Base-by-base conservation (phyloP, 176 grass and related monocot genomes). In the Triticum monococcum region DNA sequence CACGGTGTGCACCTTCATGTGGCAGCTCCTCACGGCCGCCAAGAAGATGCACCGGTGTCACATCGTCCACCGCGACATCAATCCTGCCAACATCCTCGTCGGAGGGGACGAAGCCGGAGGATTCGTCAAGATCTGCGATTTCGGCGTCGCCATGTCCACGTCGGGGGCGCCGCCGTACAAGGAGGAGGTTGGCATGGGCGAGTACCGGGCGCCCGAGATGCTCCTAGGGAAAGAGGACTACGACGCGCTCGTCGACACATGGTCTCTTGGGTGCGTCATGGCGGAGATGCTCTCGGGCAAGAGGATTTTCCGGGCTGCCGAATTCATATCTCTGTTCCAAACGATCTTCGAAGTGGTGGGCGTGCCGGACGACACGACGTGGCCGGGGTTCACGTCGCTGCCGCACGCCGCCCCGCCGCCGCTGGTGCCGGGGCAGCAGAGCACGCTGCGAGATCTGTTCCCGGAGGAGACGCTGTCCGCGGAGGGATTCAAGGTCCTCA, bases 401-500 rank as follows among this genome's bases (percentile, higher is more conserved):
- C 41, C 41, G 10, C 41, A 45, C 11, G 11, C 41, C 11, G 41
- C 41, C 11, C 41, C 41, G 41, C 10, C 22, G 69, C 20, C 22
- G 32, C 32, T 16, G n/a, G 17, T 37, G 32, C 20, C 38, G 24
- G 3, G 33, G 0, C 9, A 71, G 18, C 33, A 71, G 4, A 79
- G 30, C 77, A 59, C 20, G 77, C 77, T 79, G 77, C 56, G 77
- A 11, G 22, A 79, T 5, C 12, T 38, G 12, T 79, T 79, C 77
- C 56, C 77, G 7, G 32, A 40, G 35, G 12, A 79, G 22, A 32
- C 22, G 41, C 54, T 79, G 20, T 79, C 77, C 5, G 6, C 13
- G 41, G 22, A 25, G 1, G 77, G 77, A 12, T 79, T 79, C 12
- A 6, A 79, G 33, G 77, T 79, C 32, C 5, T 79, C 54, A 37